Evolutionary conservation across 805 yeast species (phyloP), one percentile per base, ranked within the genome.

Genomic region (Zygosaccharomyces bisporus): DNA sequence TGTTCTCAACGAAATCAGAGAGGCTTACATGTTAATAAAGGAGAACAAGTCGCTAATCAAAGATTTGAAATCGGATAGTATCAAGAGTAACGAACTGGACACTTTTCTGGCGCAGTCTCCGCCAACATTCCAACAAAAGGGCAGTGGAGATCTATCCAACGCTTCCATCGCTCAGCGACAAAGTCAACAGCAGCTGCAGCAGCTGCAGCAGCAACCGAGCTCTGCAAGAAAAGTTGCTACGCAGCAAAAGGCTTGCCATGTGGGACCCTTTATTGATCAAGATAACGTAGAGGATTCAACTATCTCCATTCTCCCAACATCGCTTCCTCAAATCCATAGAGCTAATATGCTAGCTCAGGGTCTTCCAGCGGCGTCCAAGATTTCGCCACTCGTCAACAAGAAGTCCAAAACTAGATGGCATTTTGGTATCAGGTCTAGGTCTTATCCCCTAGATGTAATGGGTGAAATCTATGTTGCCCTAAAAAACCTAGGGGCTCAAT

Each of bases 371-470:
- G 70, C 70, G 4, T 52, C 71, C 6, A 70, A 69, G 52, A 70
- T 70, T 25, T 71, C 73, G 33, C 81, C 86, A 7, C 71, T 81
- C 16, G 74, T 82, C 18, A 74, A 84, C 37, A 89, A 91, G 64
- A 88, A 87, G 64, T 85, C 91, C 49, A 91, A 89, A 67, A 87
- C 96, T 5, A 81, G 95, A 66, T 93, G 99, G 99, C 99, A 93
- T 71, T 93, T 93, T 61, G 99, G 99, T 53, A 93, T 93, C 49
- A 75, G 99, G 61, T 88, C 96, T 6, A 76, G 97, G 57, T 87
- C 96, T 1, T 93, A 93, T 62, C 98, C 99, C 25, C 73, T 93
- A 55, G 99, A 93, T 65, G 99, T 93, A 3, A 93, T 93, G 98
- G 96, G 97, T 20, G 99, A 93, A 63, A 90, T 93, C 34, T 93